Base-by-base conservation (phyloP, 768 basidiomycete species). In the Leccinum uliginosum region DNA sequence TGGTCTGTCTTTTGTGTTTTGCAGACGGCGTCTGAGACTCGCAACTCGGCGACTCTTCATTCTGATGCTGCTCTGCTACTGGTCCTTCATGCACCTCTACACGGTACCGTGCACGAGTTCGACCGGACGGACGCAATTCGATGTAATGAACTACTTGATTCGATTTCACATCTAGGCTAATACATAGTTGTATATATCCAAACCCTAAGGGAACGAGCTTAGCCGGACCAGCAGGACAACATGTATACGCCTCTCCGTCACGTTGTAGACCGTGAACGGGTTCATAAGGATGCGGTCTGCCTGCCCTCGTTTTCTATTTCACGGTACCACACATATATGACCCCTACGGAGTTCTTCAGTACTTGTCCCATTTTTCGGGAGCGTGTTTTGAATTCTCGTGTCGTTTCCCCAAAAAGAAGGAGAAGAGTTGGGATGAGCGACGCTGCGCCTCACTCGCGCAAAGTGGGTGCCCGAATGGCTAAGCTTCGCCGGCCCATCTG, bases 51-150 rank as follows among this genome's bases (percentile, higher is more conserved):
- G 35, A 40, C 38, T 40, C 38, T 44, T 34, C 24, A 57, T 17
- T 40, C 38, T 35, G 40, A 17, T 19, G 17, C 2, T 21, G 12
- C 35, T 17, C 12, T 35, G 27, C 1, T n/a, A 15, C 27, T 40
- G 30, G 4, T 14, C 30, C 30, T 38, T 38, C 38, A n/a, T n/a
- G n/a, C n/a, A 19, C n/a, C 38, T n/a, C 38, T 40, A n/a, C n/a
- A n/a, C 35, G 35, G 38, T 11, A 4, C 40, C 35, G 50, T 15
- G 48, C 59, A 59, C 48, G 61, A 55, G 52, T 56, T 49, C 6
- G 54, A 38, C 14, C 58, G 58, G 62, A 56, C 57, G 65, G 65
- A 67, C 58, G 62, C 54, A 44, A 15, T 45, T 19, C 19, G 40
- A 43, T 12, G 4, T 19, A 43, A 19, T 19, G 19, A 11, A 43